A percentile compares a stretch with the other conserved stretches of the same genome.
Conservation (phyloP, 495 filamentous ascomycete genomes). For the Xylaria venustula region DNA sequence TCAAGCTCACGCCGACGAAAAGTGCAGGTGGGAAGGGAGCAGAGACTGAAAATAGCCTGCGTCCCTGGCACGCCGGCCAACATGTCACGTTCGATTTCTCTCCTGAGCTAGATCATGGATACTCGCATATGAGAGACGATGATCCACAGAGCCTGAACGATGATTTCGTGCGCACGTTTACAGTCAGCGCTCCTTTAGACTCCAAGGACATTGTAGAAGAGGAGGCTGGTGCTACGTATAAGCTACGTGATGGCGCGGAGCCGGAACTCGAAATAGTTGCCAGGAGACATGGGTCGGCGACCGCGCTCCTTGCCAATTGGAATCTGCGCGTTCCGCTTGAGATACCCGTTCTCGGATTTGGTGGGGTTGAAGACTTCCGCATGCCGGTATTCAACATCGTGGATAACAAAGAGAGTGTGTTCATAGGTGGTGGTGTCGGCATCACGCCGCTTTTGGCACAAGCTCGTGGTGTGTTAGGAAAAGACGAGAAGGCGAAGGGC, state of each 20-base stretch:
- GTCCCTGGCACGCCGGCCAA: constrained; percentile 63
- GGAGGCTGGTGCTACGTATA: neutral
- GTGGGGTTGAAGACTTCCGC: constrained; percentile 53
- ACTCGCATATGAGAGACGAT: constrained; percentile 76
- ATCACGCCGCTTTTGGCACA: constrained; percentile 77
- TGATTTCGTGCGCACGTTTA: constrained; percentile 80
- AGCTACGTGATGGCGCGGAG: neutral
- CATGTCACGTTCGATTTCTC: constrained; percentile 72
- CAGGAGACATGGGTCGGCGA: constrained; percentile 65
- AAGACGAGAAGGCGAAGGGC: constrained; percentile 17
- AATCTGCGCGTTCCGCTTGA: constrained; percentile 54
- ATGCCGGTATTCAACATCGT: constrained; percentile 18
- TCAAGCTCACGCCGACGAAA: constrained; percentile 42
- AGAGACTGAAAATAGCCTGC: neutral
- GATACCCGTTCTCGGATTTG: constrained; percentile 68
- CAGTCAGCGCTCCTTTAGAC: constrained; percentile 55
- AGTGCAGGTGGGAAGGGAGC: neutral
- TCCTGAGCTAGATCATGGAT: constrained; percentile 65
- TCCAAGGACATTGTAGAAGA: neutral
- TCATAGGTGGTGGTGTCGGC: constrained; percentile 75
- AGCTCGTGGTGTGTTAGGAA: constrained; percentile 40
- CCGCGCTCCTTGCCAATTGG: constrained; percentile 60
- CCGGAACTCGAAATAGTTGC: constrained; percentile 69
- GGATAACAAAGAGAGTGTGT: constrained; percentile 37
- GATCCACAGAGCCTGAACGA: constrained; percentile 78